Base-by-base conservation (phyloP, 768 basidiomycete species). In the Xerocomellus chrysenteron region DNA sequence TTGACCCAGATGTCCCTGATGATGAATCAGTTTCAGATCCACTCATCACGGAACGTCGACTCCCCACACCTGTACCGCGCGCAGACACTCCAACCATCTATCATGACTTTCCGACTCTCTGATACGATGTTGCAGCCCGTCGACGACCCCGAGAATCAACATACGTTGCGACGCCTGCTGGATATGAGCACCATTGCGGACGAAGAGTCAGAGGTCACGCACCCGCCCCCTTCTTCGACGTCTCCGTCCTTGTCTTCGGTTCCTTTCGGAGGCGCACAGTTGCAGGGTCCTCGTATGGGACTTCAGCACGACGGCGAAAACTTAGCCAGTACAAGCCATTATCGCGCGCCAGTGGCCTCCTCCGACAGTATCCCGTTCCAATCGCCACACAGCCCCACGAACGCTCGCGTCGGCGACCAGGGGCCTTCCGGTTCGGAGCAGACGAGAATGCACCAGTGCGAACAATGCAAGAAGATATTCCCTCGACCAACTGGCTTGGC, bases 361-460 rank as follows among this genome's bases (percentile, higher is more conserved):
- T 57, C 59, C 32, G 39, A 24, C 36, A 33, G 7, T 7, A 11
- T 54, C 36, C 52, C 59, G 4, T 54, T 58, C 47, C 59, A 55
- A 52, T 57, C 58, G 16, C 28, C 53, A 32, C 48, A 56, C 46
- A 61, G 35, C 56, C 49, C 59, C 10, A 13, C 40, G 6, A 50
- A 50, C 28, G 11, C 48, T 42, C 41, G 45, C 19, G 5, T 36
- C 47, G 36, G 58, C 13, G 52, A 68, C 39, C 66, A 58, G 42
- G 55, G 52, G 12, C 8, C 52, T 1, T 1, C 59, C 52, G 49
- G 63, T 13, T 8, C 19, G 1, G 71, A 55, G 40, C 62, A 53
- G 51, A 72, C 76, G 3, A 81, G 81, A 61, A 80, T 80, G 79
- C 80, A 81, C 61, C 70, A 74, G 61, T 81, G 80, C 62, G 61